Evolutionary conservation across 2,329 filamentous ascomycete species (phyloP).

Genomic region (Nothophoma quercina): DNA sequence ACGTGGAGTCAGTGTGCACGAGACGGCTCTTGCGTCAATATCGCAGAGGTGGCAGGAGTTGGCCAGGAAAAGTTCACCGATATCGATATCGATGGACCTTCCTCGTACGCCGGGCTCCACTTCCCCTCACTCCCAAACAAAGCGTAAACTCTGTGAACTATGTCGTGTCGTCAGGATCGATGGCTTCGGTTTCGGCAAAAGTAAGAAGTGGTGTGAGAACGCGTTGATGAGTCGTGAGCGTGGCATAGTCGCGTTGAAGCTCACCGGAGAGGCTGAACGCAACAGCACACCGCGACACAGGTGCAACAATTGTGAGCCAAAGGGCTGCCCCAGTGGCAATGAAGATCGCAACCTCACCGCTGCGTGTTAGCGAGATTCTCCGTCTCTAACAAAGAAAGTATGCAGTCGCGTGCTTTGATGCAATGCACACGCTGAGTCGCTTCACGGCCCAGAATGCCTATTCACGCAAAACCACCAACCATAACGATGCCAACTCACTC

Average conservation of each 20-base stretch:
- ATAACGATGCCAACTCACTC: neutral
- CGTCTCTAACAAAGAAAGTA: constrained; percentile 3
- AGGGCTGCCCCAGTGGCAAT: constrained; percentile 3
- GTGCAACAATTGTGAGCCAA: constrained; percentile 3
- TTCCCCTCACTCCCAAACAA: constrained; percentile 16
- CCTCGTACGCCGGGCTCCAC: constrained; percentile 8
- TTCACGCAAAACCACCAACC: neutral
- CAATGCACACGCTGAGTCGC: constrained; percentile 5
- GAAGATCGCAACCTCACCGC: neutral
- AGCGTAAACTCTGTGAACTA: constrained; percentile 7
- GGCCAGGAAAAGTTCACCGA: neutral
- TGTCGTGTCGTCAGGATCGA: constrained; percentile 10
- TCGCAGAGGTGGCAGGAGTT: neutral
- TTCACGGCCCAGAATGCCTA: constrained; percentile 5
- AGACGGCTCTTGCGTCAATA: constrained; percentile 5
- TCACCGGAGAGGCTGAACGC: constrained; percentile 6
- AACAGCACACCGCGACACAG: neutral
- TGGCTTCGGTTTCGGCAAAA: constrained; percentile 7
- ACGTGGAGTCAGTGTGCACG: constrained; percentile 3
- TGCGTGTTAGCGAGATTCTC: constrained; percentile 1
- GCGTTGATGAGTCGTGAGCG: constrained; percentile 10
- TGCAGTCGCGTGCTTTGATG: constrained; percentile 2
- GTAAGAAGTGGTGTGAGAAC: neutral
- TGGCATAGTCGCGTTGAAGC: constrained; percentile 11
- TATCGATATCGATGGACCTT: constrained; percentile 11